phyloP scores from a whole-genome alignment of 805 yeast species.

The Starmerella vaccinii region DNA sequence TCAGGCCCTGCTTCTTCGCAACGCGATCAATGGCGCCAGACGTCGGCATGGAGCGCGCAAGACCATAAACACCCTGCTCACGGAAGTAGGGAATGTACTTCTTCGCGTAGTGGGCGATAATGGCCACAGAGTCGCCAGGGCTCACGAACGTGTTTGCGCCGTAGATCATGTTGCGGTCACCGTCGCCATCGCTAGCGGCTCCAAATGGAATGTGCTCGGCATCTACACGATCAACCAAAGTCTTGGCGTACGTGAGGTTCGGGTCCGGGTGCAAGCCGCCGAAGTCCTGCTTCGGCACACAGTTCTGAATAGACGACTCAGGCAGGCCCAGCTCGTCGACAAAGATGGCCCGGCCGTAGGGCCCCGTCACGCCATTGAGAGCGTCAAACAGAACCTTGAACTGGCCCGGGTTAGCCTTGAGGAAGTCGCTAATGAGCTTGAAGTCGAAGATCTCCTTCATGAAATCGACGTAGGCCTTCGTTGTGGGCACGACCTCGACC shows the following conservation, averaged over 20 bases:
- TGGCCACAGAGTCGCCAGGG: conserved; percentile 97
- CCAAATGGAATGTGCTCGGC: conserved; percentile 75
- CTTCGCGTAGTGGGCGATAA: conserved; percentile 86
- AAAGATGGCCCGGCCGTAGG: conserved; percentile 79
- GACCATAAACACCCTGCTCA: conserved; percentile 75
- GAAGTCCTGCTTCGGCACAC: conserved; percentile 71
- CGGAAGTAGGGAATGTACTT: conserved; percentile 81
- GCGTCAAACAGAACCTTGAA: conserved; percentile 81
- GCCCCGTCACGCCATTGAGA: conserved; percentile 93
- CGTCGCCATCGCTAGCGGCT: conserved; percentile 99
- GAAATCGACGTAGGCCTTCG: conserved; percentile 65
- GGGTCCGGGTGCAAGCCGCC: conserved; percentile 99
- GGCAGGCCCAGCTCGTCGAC: conserved; percentile 77
- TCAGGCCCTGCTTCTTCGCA: conserved; percentile 62
- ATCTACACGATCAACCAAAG: conserved; percentile 82
- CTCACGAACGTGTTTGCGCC: conserved; percentile 92
- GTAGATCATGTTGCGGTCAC: conserved; percentile 97
- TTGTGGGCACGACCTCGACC: conserved; percentile 76
- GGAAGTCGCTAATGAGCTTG: conserved; percentile 61
- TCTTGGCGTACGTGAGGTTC: conserved; percentile 83
- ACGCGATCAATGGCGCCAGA: conserved; percentile 88
- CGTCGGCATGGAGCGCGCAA: conserved; percentile 97
- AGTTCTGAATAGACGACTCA: conserved; percentile 62
- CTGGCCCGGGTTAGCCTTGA: conserved; percentile 39
- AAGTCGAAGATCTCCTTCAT: conserved; percentile 83